Conservation (phyloP, 192 early-diverging fungal genomes). For the Chytriomyces confervae region DNA sequence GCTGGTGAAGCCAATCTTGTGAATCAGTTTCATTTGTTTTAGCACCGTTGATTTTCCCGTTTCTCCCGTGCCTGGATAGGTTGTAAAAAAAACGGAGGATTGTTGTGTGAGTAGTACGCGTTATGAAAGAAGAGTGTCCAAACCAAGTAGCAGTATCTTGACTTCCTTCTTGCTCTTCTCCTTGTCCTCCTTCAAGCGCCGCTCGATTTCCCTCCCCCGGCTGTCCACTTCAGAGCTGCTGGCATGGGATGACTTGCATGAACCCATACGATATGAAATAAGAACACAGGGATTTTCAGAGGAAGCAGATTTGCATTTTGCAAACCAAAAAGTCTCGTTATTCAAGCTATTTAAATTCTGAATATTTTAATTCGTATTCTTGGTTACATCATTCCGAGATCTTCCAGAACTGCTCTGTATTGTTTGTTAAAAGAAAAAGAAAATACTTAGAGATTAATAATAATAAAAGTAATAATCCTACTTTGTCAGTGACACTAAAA, state of each 20-base stretch:
- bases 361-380: no score
- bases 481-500: conserved; percentile 31
- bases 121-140: not conserved
- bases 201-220: conserved; percentile 89
- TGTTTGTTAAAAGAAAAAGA: no score
- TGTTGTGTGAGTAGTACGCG: conserved; percentile 2
- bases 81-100: not conserved
- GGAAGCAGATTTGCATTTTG: no score
- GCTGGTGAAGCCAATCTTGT: conserved; percentile 75
- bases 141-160: conserved; percentile 76
- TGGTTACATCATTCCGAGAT: not conserved
- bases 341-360: no score
- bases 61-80: not conserved
- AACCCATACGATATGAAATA: no score
- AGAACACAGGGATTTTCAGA: no score
- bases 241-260: no score
- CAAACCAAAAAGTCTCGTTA: no score
- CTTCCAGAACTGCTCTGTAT: conserved; percentile 1
- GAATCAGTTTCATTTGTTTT: not conserved
- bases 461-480: not conserved
- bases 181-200: conserved; percentile 65
- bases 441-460: not conserved
- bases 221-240: conserved; percentile 62
- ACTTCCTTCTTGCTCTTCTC: conserved; percentile 67
- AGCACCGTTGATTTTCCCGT: conserved; percentile 5